A percentile compares a stretch with the other conserved stretches of the same genome.
phyloP scores from a whole-genome alignment of 331 rosid genomes.

The Cydonia oblonga region DNA sequence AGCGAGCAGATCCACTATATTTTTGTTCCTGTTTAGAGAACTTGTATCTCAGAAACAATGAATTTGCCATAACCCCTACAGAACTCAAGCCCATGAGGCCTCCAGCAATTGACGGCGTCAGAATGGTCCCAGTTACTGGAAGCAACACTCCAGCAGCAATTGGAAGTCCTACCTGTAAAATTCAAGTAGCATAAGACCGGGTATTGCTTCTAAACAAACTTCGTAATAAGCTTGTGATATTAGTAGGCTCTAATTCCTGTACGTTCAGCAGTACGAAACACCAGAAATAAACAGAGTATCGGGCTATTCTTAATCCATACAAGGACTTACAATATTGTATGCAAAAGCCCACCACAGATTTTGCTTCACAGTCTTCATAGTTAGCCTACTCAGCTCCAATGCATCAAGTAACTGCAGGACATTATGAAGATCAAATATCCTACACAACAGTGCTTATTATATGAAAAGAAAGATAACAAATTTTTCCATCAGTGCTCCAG shows the following conservation, averaged over 20 bases:
- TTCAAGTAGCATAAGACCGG: conserved; percentile 6
- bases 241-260: background rate
- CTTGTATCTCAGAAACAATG: conserved; percentile 61
- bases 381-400: conserved; percentile 84
- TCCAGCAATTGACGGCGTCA: conserved; percentile 96
- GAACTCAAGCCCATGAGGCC: conserved; percentile 94
- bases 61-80: conserved; percentile 78
- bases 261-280: background rate
- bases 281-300: background rate
- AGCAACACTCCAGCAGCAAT: conserved; percentile 86
- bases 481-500: background rate
- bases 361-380: conserved; percentile 90
- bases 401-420: conserved; percentile 83
- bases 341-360: conserved; percentile 98
- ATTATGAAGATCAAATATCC: conserved; percentile 13
- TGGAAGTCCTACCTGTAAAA: conserved; percentile 85
- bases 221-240: background rate
- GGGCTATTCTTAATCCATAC: background rate
- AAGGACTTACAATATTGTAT: conserved; percentile 73
- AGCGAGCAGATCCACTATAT: conserved; percentile 14
- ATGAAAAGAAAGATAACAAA: background rate
- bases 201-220: background rate
- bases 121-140: conserved; percentile 69
- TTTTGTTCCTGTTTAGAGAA: conserved; percentile 53
- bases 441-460: background rate